Base-by-base conservation (phyloP, 805 yeast genomes). In the Schizosaccharomyces cryophilus region DNA sequence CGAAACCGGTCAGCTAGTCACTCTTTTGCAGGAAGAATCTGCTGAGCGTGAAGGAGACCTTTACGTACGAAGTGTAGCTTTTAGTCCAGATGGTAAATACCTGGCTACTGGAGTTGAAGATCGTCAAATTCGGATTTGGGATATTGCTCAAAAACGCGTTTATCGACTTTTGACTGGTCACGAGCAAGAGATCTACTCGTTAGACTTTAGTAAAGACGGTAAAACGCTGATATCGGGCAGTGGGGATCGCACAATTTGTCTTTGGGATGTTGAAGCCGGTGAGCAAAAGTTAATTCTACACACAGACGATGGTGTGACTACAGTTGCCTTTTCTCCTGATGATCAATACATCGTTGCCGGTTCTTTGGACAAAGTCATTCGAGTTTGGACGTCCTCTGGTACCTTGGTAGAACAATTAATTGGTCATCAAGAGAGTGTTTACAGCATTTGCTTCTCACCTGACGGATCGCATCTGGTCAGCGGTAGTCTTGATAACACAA, bases 291-390 rank as follows among this genome's bases (percentile, higher is more conserved):
- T 87, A 68, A 88, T 95, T 56, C 76, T 90, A 65, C 80, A 88
- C n/a, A 89, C 93, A 67, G 96, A 90, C 73, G 97, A 90, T 71
- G 98, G 98, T 67, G 96, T 90, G 61, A 90, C 98, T 62, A 90
- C 98, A 0, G 97, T 90, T 56, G 95, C 96, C 24, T 90, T 90
- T 48, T 86, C 95, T 7, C 96, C 96, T 60, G 95, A 90, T 72
- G 96, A 96, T 51, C 81, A 83, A 67, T 80, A 82, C 67, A 87
- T 90, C 67, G 97, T 96, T 54, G 97, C 96, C 19, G 98, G 98
- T 60, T 86, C 95, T 42, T 79, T 90, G 65, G 98, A 90, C 75
- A 80, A 94, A 73, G 85, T 95, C 38, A 96, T 93, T 60, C 79
- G 97, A 64, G 95, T 90, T 59, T 90, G 97, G 96, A 84, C 95